Evolutionary conservation across 495 filamentous ascomycete genomes (phyloP), one percentile per base, ranked within the genome.

Genomic region (Baudoinia panamericana): DNA sequence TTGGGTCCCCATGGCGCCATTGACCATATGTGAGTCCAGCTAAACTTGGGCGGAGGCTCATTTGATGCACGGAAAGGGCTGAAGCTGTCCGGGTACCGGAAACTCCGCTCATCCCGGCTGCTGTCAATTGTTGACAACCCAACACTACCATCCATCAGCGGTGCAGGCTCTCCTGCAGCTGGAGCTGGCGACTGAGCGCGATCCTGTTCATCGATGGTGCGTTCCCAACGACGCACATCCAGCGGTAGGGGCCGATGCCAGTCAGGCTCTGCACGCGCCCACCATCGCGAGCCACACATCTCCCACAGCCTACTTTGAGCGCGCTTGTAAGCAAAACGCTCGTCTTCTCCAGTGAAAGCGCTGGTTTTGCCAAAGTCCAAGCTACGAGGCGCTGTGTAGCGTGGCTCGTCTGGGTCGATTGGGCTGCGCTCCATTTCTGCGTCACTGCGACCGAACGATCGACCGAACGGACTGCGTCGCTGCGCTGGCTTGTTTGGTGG

Each of bases 331-430:
- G 80, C 79, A 50, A 84, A 85, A 10, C 63, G 63, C 55, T 82
- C 79, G 54, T 82, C 80, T 53, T 81, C 75, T 13, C 80, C 80
- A 0, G 73, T 82, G 47, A 82, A 79, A 0, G 64, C 66, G 22
- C 60, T 56, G 0, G 70, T 67, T 26, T 70, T 63, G 25, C 60
- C 62, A 44, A 82, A 83, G 49, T 77, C 64, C 7, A 59, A 51
- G 7, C 19, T 25, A 35, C 44, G 52, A 33, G 32, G 1, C 2
- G 18, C 16, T 8, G 37, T 59, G 35, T 47, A 54, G 19, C 35
- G 17, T 17, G 12, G 13, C 5, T 46, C 43, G 19, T 54, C 47
- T 1, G 51, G 37, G 20, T 53, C 50, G 23, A 45, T 29, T 20
- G 47, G 47, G 18, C 11, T n/a, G 24, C 48, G 37, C 29, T 46